Conservation (phyloP, 208 protist genomes). For the Trypanosoma cruzi region DNA sequence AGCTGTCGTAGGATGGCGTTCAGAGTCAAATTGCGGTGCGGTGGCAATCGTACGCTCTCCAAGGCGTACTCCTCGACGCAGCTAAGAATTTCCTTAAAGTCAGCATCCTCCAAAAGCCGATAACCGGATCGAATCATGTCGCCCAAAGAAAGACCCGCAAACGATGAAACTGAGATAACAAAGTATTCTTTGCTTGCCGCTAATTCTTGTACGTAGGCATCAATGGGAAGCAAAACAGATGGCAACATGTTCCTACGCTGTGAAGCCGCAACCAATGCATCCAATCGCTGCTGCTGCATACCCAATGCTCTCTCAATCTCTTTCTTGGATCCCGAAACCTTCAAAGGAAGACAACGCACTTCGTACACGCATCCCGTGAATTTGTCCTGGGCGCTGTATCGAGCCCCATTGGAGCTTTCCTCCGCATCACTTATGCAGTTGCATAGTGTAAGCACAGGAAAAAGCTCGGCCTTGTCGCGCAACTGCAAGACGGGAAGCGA, state of each 20-base stretch:
- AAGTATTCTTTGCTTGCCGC: constrained; percentile 44
- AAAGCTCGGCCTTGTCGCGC: constrained; percentile 33
- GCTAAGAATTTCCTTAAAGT: constrained; percentile 68
- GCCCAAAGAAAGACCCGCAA: constrained; percentile 72
- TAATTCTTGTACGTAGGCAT: constrained; percentile 68
- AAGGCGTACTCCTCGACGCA: constrained; percentile 67
- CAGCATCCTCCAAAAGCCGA: constrained; percentile 66
- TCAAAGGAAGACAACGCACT: constrained; percentile 44
- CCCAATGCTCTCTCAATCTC: neutral
- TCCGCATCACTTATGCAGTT: constrained; percentile 74
- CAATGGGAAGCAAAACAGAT: constrained; percentile 60
- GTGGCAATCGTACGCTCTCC: constrained; percentile 43
- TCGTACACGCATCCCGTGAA: constrained; percentile 71
- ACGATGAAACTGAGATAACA: constrained; percentile 68
- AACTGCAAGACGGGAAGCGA: constrained; percentile 12
- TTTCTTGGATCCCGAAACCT: neutral
- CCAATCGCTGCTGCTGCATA: constrained; percentile 47
- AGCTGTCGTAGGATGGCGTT: constrained; percentile 71
- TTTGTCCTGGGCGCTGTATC: constrained; percentile 77
- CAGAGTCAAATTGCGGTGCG: constrained; percentile 75
- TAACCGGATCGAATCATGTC: constrained; percentile 85
- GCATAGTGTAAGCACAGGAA: constrained; percentile 66
- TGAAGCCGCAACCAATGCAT: constrained; percentile 47
- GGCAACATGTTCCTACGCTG: constrained; percentile 23
- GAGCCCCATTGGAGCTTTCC: constrained; percentile 76